Percentiles rank a stretch among this genome's conserved stretches.
Conservation (phyloP, 495 filamentous ascomycete genomes). For the Aspergillus ostianus region DNA sequence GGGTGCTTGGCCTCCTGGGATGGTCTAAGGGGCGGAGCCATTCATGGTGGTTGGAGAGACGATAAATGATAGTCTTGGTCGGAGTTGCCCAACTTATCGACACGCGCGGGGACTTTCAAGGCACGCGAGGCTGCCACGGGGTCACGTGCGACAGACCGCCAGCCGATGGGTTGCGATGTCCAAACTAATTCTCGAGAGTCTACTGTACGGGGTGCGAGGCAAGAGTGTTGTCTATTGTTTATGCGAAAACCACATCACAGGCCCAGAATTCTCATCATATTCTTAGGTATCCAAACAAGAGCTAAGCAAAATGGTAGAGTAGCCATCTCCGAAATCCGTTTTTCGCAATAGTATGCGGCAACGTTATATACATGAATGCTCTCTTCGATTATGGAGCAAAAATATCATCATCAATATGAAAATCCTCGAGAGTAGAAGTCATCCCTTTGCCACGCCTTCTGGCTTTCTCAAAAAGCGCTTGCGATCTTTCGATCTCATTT, state of each 20-base stretch:
- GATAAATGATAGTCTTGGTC: not conserved
- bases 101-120: slow-evolving; percentile 18
- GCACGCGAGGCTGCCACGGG: slow-evolving; percentile 30
- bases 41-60: slow-evolving; percentile 6
- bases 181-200: not conserved
- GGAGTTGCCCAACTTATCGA: slow-evolving; percentile 2
- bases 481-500: slow-evolving; percentile 31
- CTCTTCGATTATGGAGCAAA: not conserved
- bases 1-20: not conserved
- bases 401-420: slow-evolving; percentile 29
- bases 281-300: too few relatives aligned
- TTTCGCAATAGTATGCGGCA: not conserved
- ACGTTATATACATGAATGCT: too few relatives aligned
- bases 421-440: slow-evolving; percentile 29
- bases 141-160: slow-evolving; percentile 48
- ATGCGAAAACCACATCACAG: too few relatives aligned
- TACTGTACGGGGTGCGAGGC: too few relatives aligned
- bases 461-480: slow-evolving; percentile 38
- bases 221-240: too few relatives aligned
- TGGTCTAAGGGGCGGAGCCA: slow-evolving; percentile 1
- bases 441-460: slow-evolving; percentile 34
- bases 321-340: too few relatives aligned
- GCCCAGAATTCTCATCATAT: too few relatives aligned
- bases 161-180: too few relatives aligned
- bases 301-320: not conserved